Evolutionary conservation across 306 rosid genomes (phyloP).

Genomic region (Prunus mume): DNA sequence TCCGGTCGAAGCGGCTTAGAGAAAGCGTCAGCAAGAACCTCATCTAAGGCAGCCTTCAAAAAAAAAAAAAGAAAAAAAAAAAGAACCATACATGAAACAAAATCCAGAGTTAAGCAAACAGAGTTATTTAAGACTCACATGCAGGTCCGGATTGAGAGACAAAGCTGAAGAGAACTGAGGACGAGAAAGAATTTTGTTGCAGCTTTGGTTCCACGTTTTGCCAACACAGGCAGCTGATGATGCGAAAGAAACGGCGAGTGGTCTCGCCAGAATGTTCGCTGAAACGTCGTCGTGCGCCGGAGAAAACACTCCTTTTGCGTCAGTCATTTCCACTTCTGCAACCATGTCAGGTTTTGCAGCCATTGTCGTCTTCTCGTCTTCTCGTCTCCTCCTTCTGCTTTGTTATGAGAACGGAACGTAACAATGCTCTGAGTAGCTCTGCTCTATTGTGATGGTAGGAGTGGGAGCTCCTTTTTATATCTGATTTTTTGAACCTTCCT

Average conservation of each 20-base stretch:
- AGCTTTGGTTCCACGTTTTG: conserved; percentile 49
- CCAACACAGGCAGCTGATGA: conserved; percentile 57
- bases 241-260: conserved; percentile 48
- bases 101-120: not conserved
- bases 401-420: not conserved
- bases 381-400: not conserved
- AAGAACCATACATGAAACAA: not conserved
- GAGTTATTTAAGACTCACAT: conserved; percentile 20
- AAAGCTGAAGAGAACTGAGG: conserved; percentile 58
- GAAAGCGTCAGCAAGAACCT: conserved; percentile 45
- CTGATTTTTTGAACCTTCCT: not conserved
- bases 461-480: not conserved
- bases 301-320: not conserved
- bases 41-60: conserved; percentile 49
- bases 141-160: conserved; percentile 47
- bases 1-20: conserved; percentile 56
- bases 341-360: not conserved
- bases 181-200: conserved; percentile 45
- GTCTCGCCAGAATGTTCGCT: conserved; percentile 32
- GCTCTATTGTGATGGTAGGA: not conserved
- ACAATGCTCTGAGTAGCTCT: not conserved
- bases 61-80: not conserved
- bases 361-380: not conserved
- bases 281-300: conserved; percentile 20
- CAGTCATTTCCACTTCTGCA: not conserved